Evolutionary conservation across 139 green algal genomes (phyloP), one percentile per base, ranked within the genome.

Genomic region (Haematococcus sp.): DNA sequence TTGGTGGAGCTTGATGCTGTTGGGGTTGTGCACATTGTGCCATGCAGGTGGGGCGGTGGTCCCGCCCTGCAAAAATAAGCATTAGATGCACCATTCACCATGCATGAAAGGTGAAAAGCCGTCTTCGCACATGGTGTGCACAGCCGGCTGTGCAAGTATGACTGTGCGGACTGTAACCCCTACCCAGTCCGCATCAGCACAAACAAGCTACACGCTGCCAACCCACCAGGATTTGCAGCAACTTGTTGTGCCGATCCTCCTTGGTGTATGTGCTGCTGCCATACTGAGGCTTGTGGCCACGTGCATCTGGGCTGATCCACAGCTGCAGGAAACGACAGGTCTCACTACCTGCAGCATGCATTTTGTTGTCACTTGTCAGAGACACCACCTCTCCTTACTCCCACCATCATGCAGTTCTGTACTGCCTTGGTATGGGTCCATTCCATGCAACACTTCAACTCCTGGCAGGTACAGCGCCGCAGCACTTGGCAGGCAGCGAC

Each of bases 311-410:
- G 17, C 66, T 92, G 27, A 95, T 52, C 90, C 90, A 95, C 0
- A 94, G 35, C 67, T 94, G 90, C 61, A 94, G 68, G 81, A 95
- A 95, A 49, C 90, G 80, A 51, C 80, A 91, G 0, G 78, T 87
- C 9, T 86, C 75, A 25, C 23, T 63, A 23, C 2, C 1, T 32
- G 15, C 17, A 33, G 28, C 34, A 58, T n/a, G 28, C 33, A 30
- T 34, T 16, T 55, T 20, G 15, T 43, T 40, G 59, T 46, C 30
- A 43, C 11, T 28, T 23, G 16, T 17, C 20, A 4, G 11, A 28
- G 59, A 20, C n/a, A n/a, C n/a, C n/a, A n/a, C n/a, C n/a, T n/a
- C n/a, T n/a, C n/a, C n/a, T n/a, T n/a, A n/a, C n/a, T n/a, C n/a
- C n/a, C n/a, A n/a, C n/a, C n/a, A n/a, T n/a, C n/a, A n/a, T n/a